A percentile compares a stretch with the other conserved stretches of the same genome.
These are phyloP conservation scores for Tolypocladium pustulatum DNA, from an alignment of 2,329 filamentous ascomycete genomes.

Conservation along the genomic window DNA sequence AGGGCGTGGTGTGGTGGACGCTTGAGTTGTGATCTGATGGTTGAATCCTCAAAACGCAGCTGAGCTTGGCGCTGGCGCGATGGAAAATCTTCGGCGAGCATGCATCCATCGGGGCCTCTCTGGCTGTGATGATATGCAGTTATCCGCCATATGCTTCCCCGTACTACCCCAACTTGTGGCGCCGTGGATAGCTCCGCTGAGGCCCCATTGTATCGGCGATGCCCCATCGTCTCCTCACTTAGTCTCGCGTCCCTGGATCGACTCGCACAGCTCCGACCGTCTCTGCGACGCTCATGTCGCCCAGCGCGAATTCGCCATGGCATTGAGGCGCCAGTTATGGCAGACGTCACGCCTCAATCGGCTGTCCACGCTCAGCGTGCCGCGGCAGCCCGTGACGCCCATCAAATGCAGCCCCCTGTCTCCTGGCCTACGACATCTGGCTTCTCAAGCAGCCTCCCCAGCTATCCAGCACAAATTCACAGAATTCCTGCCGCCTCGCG, in stretches of 20 bases:
- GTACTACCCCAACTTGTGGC: conserved; percentile 4
- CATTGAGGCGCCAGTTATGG: conserved; percentile 14
- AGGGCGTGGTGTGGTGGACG: neutral
- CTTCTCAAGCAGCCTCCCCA: conserved; percentile 8
- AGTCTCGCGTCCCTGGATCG: neutral
- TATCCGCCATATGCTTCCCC: neutral
- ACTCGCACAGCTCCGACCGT: neutral
- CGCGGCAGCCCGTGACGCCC: conserved; percentile 12
- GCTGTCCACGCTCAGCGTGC: conserved; percentile 7
- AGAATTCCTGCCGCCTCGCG: conserved; percentile 5
- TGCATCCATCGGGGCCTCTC: neutral
- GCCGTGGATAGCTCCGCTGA: conserved; percentile 1
- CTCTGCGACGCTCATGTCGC: neutral
- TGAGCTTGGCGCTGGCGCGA: neutral
- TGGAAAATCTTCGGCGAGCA: conserved; percentile 10
- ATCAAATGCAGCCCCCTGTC: conserved; percentile 11
- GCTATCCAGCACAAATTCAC: conserved; percentile 1
- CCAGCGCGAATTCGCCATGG: conserved; percentile 13
- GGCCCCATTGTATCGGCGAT: neutral
- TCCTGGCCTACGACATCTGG: conserved; percentile 13
- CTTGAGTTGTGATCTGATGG: neutral
- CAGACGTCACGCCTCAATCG: conserved; percentile 13
- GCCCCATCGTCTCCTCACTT: neutral
- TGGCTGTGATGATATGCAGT: neutral
- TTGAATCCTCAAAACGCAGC: conserved; percentile 3